phyloP scores from a whole-genome alignment of 768 basidiomycete species.

The Suillus ampliporus region DNA sequence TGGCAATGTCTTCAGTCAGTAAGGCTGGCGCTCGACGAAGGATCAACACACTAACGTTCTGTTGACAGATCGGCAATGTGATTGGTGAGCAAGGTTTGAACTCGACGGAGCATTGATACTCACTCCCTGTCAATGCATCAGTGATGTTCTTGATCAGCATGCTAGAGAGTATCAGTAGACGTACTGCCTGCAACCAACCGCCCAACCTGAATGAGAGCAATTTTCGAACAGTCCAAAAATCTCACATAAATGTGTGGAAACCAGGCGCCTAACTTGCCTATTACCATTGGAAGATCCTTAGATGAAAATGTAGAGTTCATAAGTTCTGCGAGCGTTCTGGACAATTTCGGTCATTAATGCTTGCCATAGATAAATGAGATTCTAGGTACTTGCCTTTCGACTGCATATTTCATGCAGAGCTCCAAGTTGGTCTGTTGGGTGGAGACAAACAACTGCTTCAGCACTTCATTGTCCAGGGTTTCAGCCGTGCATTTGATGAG shows the following conservation, averaged over 20 bases:
- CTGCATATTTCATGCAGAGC: conserved; percentile 10
- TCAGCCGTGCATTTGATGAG: conserved; percentile 26
- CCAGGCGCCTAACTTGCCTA: neutral
- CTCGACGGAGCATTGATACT: neutral
- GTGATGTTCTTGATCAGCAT: neutral
- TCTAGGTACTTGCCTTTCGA: neutral
- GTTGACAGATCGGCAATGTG: too few species aligned
- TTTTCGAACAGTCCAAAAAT: neutral
- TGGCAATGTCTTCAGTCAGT: neutral
- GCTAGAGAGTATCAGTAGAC: neutral
- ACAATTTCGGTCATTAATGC: neutral
- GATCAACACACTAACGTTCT: neutral
- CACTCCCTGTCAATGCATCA: neutral
- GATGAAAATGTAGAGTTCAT: too few species aligned
- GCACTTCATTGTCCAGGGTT: conserved; percentile 20
- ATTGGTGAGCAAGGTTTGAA: neutral
- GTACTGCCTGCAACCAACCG: neutral
- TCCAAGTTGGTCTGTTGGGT: conserved; percentile 33
- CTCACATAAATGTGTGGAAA: neutral
- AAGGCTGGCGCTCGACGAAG: neutral
- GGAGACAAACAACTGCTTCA: conserved; percentile 28
- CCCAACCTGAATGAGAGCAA: neutral
- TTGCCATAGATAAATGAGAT: neutral
- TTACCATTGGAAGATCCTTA: neutral
- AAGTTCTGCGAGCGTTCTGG: neutral